These are phyloP conservation scores for Phytophthora vignae DNA, from an alignment of 352 stramenopile species.

Conservation along the genomic window DNA sequence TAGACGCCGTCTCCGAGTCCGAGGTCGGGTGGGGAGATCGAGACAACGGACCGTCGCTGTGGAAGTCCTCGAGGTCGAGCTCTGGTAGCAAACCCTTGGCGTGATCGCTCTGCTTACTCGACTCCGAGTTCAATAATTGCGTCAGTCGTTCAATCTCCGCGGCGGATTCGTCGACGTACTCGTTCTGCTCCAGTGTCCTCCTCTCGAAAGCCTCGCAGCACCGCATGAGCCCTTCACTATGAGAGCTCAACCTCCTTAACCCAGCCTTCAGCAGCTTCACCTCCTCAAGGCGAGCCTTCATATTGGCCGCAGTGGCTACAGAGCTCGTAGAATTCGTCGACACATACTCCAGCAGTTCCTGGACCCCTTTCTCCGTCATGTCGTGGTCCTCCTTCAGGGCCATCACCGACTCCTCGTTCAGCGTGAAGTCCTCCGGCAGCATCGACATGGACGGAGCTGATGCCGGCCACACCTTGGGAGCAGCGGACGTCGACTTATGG, in stretches of 20 bases:
- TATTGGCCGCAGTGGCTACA: constrained; percentile 43
- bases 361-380: constrained; percentile 64
- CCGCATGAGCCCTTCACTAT: constrained; percentile 57
- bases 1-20: constrained; percentile 44
- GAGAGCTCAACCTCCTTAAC: constrained; percentile 46
- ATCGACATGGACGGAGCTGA: constrained; percentile 34
- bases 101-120: constrained; percentile 19
- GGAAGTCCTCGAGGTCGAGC: constrained; percentile 37
- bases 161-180: constrained; percentile 49
- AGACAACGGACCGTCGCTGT: constrained; percentile 26
- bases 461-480: constrained; percentile 51
- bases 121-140: constrained; percentile 38
- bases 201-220: constrained; percentile 59
- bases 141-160: constrained; percentile 60
- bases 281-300: constrained; percentile 62
- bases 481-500: constrained; percentile 18
- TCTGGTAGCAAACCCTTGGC: constrained; percentile 26
- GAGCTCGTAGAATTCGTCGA: constrained; percentile 32
- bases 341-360: constrained; percentile 65
- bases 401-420: constrained; percentile 52
- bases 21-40: constrained; percentile 34
- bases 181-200: constrained; percentile 51
- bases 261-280: constrained; percentile 61
- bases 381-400: constrained; percentile 78
- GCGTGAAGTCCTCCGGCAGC: constrained; percentile 52